Evolutionary conservation across 495 filamentous ascomycete genomes (phyloP).

Genomic region (Oidiodendron maius): DNA sequence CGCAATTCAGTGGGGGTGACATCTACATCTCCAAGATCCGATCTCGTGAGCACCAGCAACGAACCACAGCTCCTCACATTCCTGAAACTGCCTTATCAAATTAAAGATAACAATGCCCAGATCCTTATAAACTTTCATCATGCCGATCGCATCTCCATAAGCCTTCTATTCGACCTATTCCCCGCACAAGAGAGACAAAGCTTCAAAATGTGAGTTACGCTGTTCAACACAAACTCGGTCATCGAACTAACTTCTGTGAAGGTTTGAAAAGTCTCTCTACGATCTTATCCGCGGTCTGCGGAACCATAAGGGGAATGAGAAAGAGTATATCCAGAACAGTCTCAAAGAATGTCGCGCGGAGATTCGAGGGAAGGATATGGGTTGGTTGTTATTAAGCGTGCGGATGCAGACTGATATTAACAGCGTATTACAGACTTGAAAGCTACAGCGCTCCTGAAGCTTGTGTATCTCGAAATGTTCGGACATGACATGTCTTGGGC

Average conservation of each 20-base stretch:
- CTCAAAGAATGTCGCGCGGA: conserved; percentile 92
- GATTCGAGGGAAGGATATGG: conserved; percentile 86
- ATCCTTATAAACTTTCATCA: not conserved
- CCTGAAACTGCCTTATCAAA: too few species aligned
- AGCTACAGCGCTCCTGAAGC: conserved; percentile 88
- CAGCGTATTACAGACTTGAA: conserved; percentile 67
- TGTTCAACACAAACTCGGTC: too few species aligned
- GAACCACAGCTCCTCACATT: too few species aligned
- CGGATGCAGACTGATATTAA: conserved; percentile 10
- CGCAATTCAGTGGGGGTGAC: too few species aligned
- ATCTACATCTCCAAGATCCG: too few species aligned
- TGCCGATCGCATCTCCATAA: not conserved
- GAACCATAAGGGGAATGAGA: conserved; percentile 88
- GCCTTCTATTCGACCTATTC: not conserved
- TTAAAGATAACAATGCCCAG: too few species aligned
- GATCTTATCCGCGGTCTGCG: conserved; percentile 96
- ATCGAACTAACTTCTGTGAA: conserved; percentile 33
- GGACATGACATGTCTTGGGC: conserved; percentile 99
- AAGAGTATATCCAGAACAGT: conserved; percentile 85
- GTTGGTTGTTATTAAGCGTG: conserved; percentile 32
- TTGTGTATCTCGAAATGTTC: conserved; percentile 98
- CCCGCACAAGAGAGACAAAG: not conserved
- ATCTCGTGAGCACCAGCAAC: too few species aligned
- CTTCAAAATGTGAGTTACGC: conserved; percentile 13
- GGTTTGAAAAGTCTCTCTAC: conserved; percentile 98